These are phyloP conservation scores for Ophiosphaerella korrae DNA, from an alignment of 2,329 filamentous ascomycete genomes.

Conservation along the genomic window DNA sequence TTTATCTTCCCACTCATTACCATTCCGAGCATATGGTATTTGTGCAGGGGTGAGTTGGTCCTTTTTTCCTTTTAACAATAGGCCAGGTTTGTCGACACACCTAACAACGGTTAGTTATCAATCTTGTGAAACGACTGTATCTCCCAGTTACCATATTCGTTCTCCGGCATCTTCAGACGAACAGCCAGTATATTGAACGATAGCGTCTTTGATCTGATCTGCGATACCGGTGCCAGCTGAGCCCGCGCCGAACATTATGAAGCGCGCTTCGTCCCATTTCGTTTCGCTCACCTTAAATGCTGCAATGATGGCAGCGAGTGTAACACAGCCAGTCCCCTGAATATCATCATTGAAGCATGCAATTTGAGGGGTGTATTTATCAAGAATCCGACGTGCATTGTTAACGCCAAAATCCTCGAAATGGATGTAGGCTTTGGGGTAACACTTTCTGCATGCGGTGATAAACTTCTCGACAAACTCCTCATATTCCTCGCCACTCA, in stretches of 20 bases:
- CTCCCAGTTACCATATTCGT: conserved; percentile 70
- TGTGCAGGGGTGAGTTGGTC: conserved; percentile 71
- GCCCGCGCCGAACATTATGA: conserved; percentile 80
- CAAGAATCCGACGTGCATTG: conserved; percentile 77
- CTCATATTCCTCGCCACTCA: conserved; percentile 75
- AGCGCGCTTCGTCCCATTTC: conserved; percentile 69
- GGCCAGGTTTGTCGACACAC: conserved; percentile 81
- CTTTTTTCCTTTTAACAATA: conserved; percentile 68
- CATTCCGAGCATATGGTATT: conserved; percentile 67
- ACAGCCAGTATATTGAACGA: conserved; percentile 69
- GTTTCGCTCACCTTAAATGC: conserved; percentile 71
- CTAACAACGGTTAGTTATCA: conserved; percentile 48
- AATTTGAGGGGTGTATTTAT: conserved; percentile 73
- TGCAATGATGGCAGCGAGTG: conserved; percentile 79
- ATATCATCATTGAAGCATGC: conserved; percentile 92
- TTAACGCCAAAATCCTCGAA: conserved; percentile 85
- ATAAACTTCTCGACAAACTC: conserved; percentile 78
- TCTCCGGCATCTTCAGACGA: conserved; percentile 74
- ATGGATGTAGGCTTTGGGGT: conserved; percentile 81
- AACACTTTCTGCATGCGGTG: conserved; percentile 67
- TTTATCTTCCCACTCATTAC: conserved; percentile 66
- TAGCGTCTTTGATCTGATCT: conserved; percentile 81
- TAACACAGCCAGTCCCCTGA: conserved; percentile 87
- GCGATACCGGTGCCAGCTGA: conserved; percentile 85
- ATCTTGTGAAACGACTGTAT: not conserved